A percentile compares a stretch with the other conserved stretches of the same genome.
Evolutionary conservation across 176 grass and related monocot species (phyloP).

Genomic region (Thinopyrum elongatum): DNA sequence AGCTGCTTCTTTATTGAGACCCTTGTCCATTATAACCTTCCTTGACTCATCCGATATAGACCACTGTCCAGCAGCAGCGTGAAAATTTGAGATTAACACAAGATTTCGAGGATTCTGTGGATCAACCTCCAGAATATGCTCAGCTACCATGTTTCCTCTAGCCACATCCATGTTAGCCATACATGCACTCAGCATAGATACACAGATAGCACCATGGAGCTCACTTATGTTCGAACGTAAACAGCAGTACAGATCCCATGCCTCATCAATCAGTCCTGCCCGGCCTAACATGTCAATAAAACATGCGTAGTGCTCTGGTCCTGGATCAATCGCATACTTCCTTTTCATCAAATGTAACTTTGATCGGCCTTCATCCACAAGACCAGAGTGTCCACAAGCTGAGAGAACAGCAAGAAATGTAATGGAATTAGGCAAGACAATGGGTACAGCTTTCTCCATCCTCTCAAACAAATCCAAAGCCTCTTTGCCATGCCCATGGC

Average conservation of each 20-base stretch:
- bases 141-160: constrained; percentile 49
- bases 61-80: constrained; percentile 42
- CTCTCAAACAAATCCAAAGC: constrained; percentile 50
- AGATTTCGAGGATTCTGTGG: constrained; percentile 45
- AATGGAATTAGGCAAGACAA: constrained; percentile 52
- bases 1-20: constrained; percentile 56
- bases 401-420: constrained; percentile 64
- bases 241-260: constrained; percentile 59
- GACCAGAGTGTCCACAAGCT: constrained; percentile 56
- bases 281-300: constrained; percentile 60
- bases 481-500: constrained; percentile 35
- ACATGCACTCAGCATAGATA: constrained; percentile 59
- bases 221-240: constrained; percentile 10
- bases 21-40: constrained; percentile 37
- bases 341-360: constrained; percentile 52
- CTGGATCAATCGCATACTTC: constrained; percentile 46
- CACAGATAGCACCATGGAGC: constrained; percentile 35
- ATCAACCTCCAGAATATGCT: constrained; percentile 39
- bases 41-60: constrained; percentile 37
- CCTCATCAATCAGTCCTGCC: constrained; percentile 51
- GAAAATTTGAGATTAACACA: constrained; percentile 59
- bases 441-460: constrained; percentile 34
- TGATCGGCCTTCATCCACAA: constrained; percentile 48
- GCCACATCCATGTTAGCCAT: constrained; percentile 44
- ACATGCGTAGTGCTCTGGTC: constrained; percentile 51